These are phyloP conservation scores for Mycena albidolilacea DNA, from an alignment of 768 basidiomycete species.

Conservation along the genomic window DNA sequence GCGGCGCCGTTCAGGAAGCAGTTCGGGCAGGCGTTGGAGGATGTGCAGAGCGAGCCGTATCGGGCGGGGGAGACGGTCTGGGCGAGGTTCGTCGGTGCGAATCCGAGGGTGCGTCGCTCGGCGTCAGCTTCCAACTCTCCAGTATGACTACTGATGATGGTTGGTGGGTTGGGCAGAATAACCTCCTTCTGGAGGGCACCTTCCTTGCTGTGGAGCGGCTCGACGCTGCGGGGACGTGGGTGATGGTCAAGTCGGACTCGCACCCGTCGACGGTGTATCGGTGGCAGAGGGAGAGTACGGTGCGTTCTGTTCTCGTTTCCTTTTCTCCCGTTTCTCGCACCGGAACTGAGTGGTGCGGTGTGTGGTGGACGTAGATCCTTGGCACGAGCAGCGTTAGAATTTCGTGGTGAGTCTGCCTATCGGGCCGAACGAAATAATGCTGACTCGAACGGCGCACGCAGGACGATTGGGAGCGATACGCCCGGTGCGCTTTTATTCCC, in stretches of 20 bases:
- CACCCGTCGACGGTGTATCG: constrained; percentile 73
- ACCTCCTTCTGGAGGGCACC: constrained; percentile 79
- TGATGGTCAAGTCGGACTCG: constrained; percentile 75
- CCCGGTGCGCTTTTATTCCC: not conserved
- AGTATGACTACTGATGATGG: too few relatives aligned
- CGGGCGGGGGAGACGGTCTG: constrained; percentile 57
- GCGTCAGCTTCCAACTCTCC: too few relatives aligned
- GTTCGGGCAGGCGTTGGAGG: constrained; percentile 73
- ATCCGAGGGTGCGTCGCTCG: not conserved
- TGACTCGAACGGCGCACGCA: not conserved
- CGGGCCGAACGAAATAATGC: not conserved
- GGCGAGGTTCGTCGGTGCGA: constrained; percentile 8
- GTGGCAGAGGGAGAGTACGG: constrained; percentile 10
- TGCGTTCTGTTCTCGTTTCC: not conserved
- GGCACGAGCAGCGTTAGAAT: constrained; percentile 8
- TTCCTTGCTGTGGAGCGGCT: constrained; percentile 78
- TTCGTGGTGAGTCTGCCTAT: not conserved
- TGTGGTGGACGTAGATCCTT: not conserved
- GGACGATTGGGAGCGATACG: constrained; percentile 7
- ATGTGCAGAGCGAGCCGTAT: constrained; percentile 68
- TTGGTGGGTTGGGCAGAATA: constrained; percentile 66
- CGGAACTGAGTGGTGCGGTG: not conserved
- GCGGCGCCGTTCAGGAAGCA: constrained; percentile 65
- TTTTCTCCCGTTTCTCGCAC: too few relatives aligned
- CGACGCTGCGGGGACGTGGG: constrained; percentile 63